Base-by-base conservation (phyloP, 2,329 filamentous ascomycete genomes). In the Aspergillus persii region DNA sequence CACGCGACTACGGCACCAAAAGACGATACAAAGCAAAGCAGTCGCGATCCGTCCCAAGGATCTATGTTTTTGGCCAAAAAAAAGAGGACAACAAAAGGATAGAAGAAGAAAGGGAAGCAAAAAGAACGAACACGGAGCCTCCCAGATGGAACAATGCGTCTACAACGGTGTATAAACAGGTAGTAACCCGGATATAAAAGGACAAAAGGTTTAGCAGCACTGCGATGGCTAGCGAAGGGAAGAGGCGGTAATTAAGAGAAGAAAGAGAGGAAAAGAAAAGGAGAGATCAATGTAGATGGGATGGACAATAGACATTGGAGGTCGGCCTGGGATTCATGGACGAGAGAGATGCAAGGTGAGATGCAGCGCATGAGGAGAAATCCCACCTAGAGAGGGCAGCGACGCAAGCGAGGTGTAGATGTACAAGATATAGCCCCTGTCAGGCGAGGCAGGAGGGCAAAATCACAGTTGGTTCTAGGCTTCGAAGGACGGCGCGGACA, bases 71-170 rank as follows among this genome's bases (percentile, higher is more conserved):
- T 41, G 30, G n/a, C 18, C 49, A 59, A 53, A 50, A 59, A 51
- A 47, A 53, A 52, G 50, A 56, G 59, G 46, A 63, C 54, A 59
- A 57, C 53, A 61, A 54, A 56, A 57, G 47, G 61, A 50, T 30
- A 64, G 53, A 47, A 50, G 51, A 63, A 61, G 59, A 52, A 30
- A 41, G 59, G 54, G 50, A 48, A 53, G 53, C 51, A 49, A 57
- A 59, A 64, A 47, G 60, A 68, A 65, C 66, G 66, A 59, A 65
- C 61, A 71, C 63, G 67, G 57, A 69, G 66, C 69, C 71, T 66
- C 69, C 70, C 70, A 71, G 69, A 66, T 56, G 62, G 62, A 65
- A 70, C 63, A 58, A 67, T 67, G 67, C 63, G 64, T 65, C 63
- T 68, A 68, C 58, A 68, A 54, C 58, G 55, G 59, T 62, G 66